Conservation (phyloP, 1,284 basidiomycete genomes). For the Waitea zeae region DNA sequence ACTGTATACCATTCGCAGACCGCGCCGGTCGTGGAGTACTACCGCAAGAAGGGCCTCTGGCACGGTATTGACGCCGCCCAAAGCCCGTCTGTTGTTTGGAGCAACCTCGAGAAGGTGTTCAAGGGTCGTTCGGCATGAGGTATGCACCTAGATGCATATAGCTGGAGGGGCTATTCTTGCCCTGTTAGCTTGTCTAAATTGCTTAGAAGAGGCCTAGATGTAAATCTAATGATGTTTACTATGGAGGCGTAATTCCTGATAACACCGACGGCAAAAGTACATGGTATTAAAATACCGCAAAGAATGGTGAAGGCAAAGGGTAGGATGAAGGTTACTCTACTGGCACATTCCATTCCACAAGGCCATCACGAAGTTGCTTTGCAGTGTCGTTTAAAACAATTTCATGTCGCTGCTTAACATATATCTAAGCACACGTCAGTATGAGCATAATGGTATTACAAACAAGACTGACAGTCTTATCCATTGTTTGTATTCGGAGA, state of each 20-base stretch:
- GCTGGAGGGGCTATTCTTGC: too few relatives aligned
- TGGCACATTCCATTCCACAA: slow-evolving; percentile 11
- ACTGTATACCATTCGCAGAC: slow-evolving; percentile 84
- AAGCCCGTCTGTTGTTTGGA: slow-evolving; percentile 84
- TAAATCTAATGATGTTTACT: too few relatives aligned
- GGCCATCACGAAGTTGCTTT: slow-evolving; percentile 29
- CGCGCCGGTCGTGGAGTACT: slow-evolving; percentile 93
- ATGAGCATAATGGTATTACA: background rate
- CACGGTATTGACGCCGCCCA: slow-evolving; percentile 86
- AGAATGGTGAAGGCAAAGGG: too few relatives aligned
- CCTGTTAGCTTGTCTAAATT: too few relatives aligned
- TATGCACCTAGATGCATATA: too few relatives aligned
- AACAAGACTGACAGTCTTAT: slow-evolving; percentile 27
- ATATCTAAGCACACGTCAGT: slow-evolving; percentile 4
- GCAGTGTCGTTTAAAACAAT: slow-evolving; percentile 37
- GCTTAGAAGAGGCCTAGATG: too few relatives aligned
- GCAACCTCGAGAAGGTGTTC: slow-evolving; percentile 56
- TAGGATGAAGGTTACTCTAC: too few relatives aligned
- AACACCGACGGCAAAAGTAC: too few relatives aligned
- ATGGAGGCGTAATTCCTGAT: too few relatives aligned
- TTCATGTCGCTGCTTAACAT: slow-evolving; percentile 27
- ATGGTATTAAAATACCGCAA: too few relatives aligned
- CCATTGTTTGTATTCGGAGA: slow-evolving; percentile 38
- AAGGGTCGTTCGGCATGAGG: too few relatives aligned
- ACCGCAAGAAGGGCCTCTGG: slow-evolving; percentile 84